Percentiles rank a stretch among this genome's conserved stretches.
These are phyloP conservation scores for Erythrophleum fordii DNA, from an alignment of 306 rosid genomes.

Conservation along the genomic window DNA sequence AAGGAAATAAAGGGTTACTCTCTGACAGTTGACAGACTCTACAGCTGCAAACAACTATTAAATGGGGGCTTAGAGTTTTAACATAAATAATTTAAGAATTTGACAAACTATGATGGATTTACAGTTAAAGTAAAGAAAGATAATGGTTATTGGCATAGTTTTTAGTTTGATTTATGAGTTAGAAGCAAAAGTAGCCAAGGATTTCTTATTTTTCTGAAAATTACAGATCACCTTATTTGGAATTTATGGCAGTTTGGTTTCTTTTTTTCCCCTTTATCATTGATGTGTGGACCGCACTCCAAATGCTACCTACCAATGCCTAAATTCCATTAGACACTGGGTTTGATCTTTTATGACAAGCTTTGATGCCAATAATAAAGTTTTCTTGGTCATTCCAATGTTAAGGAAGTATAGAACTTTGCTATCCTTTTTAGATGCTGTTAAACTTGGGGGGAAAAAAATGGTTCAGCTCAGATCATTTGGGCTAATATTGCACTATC, in stretches of 20 bases:
- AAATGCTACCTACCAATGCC: neutral
- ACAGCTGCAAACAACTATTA: too few relatives aligned
- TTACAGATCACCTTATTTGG: neutral
- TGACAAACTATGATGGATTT: too few relatives aligned
- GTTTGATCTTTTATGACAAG: neutral
- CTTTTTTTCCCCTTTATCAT: neutral
- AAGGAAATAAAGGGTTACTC: too few relatives aligned
- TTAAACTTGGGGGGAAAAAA: neutral
- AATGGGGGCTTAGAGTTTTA: too few relatives aligned
- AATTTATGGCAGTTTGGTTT: neutral
- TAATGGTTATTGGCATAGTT: neutral
- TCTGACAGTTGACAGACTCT: too few relatives aligned
- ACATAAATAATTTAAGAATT: too few relatives aligned
- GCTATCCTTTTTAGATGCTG: neutral
- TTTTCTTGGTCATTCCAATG: neutral
- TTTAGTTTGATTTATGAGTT: neutral
- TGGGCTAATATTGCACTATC: constrained; percentile 6
- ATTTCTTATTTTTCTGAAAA: neutral
- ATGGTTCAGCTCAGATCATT: neutral
- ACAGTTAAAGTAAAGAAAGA: too few relatives aligned
- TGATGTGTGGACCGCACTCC: neutral
- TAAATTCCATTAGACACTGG: neutral
- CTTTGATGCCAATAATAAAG: neutral
- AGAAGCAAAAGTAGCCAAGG: neutral
- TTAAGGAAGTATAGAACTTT: neutral